phyloP scores from a whole-genome alignment of 2,329 filamentous ascomycete species.

The Colletotrichum lindemuthianum region DNA sequence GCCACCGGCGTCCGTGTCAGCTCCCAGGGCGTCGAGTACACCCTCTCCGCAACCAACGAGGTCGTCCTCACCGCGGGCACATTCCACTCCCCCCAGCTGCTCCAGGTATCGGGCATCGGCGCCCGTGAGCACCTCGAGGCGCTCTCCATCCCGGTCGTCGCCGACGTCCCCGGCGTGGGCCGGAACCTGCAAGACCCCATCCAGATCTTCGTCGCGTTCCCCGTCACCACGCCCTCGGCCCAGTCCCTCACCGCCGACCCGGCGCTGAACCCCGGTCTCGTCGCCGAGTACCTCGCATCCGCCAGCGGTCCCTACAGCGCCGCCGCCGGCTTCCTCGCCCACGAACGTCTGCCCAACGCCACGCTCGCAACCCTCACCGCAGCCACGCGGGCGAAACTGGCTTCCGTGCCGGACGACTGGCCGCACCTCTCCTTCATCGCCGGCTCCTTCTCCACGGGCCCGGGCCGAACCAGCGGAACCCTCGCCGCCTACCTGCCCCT shows the following conservation, averaged over 20 bases:
- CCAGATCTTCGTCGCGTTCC: slow-evolving; percentile 50
- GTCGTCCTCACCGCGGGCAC: slow-evolving; percentile 84
- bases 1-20: slow-evolving; percentile 53
- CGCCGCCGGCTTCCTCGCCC: slow-evolving; percentile 26
- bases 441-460: slow-evolving; percentile 15
- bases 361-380: slow-evolving; percentile 20
- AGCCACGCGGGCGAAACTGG: slow-evolving; percentile 6
- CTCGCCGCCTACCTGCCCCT: slow-evolving; percentile 49
- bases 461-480: slow-evolving; percentile 32
- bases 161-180: slow-evolving; percentile 76
- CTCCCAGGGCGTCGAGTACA: slow-evolving; percentile 35
- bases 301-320: slow-evolving; percentile 29
- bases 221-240: slow-evolving; percentile 19
- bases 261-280: neutral
- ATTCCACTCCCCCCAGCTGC: slow-evolving; percentile 79
- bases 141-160: slow-evolving; percentile 54
- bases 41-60: slow-evolving; percentile 58
- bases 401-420: slow-evolving; percentile 21
- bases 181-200: slow-evolving; percentile 84
- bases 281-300: slow-evolving; percentile 24
- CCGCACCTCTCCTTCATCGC: slow-evolving; percentile 25
- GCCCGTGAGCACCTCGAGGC: slow-evolving; percentile 50
- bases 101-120: slow-evolving; percentile 65
- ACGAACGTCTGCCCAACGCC: slow-evolving; percentile 25
- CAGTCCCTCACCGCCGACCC: slow-evolving; percentile 27